These are phyloP conservation scores for Pyrenula massariospora DNA, from an alignment of 495 filamentous ascomycete species.

Conservation along the genomic window DNA sequence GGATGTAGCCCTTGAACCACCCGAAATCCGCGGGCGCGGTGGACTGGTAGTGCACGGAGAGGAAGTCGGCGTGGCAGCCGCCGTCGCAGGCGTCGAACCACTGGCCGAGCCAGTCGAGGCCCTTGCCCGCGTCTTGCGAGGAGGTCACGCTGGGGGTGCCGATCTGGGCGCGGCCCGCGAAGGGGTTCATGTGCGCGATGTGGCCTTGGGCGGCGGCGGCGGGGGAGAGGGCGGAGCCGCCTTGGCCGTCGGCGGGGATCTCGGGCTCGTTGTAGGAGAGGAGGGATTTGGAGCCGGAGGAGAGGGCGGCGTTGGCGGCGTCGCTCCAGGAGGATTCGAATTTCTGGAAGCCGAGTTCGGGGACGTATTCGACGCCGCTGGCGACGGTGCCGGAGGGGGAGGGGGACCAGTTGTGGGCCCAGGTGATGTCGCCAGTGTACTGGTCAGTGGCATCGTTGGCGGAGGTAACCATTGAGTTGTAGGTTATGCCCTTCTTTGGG, in stretches of 20 bases:
- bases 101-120: conserved; percentile 48
- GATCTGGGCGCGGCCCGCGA: conserved; percentile 50
- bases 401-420: conserved; percentile 75
- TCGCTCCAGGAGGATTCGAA: conserved; percentile 47
- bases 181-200: conserved; percentile 58
- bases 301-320: conserved; percentile 45
- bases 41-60: conserved; percentile 63
- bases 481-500: conserved; percentile 60
- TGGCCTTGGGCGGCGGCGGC: conserved; percentile 47
- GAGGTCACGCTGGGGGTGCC: conserved; percentile 62
- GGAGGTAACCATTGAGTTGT: conserved; percentile 44
- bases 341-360: conserved; percentile 59
- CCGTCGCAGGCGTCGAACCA: conserved; percentile 47
- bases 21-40: conserved; percentile 18
- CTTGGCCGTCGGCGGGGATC: conserved; percentile 46
- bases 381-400: conserved; percentile 22
- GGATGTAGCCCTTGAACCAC: conserved; percentile 49
- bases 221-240: conserved; percentile 28
- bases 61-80: conserved; percentile 50
- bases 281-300: not conserved
- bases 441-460: conserved; percentile 25
- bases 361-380: conserved; percentile 48
- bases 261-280: conserved; percentile 90
- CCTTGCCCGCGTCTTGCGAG: conserved; percentile 38
- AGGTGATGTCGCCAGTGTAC: conserved; percentile 41